Evolutionary conservation across 2,329 filamentous ascomycete species (phyloP), one percentile per base, ranked within the genome.

Genomic region (Penicillium sclerotigenum): DNA sequence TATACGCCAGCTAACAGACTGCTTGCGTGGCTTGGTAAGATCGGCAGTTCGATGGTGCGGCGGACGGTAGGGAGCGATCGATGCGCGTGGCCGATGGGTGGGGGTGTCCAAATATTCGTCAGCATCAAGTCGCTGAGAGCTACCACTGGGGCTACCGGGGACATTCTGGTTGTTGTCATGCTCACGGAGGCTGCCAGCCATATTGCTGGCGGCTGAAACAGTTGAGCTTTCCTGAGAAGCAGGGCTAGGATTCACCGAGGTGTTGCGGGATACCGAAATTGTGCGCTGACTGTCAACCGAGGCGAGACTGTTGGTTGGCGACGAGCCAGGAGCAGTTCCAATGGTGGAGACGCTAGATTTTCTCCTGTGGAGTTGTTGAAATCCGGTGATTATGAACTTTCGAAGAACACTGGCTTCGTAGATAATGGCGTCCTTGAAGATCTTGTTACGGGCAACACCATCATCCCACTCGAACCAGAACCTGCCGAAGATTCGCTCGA

Each of bases 391-490:
- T 3, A 61, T 20, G n/a, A 61, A 28, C 13, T 52, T 36, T 1
- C 54, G 47, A 5, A 61, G 34, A 20, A 61, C 31, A 36, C 26
- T 18, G 8, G 28, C 28, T 42, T 61, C 59, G 10, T 52, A 54
- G 37, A 13, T 26, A 20, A 53, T 28, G 0, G 59, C 54, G 6
- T 55, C 54, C 5, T 34, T 41, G 36, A 47, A 61, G 2, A 20
- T n/a, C 14, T 36, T 53, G 1, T 11, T 7, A 13, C n/a, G 14
- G 20, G 43, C 18, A 8, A 18, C 40, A 0, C 37, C 22, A 0
- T 52, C 37, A 0, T 11, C 2, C 61, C 61, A 63, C 10, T 40
- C 47, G 33, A 60, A 62, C 34, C 50, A 59, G 46, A 24, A 37
- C 4, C 2, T 7, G 13, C 61, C 61, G 16, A 54, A 63, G 14